Evolutionary conservation across 108 stramenopile species (phyloP).

Genomic region (Cyclostephanos invisitatus): DNA sequence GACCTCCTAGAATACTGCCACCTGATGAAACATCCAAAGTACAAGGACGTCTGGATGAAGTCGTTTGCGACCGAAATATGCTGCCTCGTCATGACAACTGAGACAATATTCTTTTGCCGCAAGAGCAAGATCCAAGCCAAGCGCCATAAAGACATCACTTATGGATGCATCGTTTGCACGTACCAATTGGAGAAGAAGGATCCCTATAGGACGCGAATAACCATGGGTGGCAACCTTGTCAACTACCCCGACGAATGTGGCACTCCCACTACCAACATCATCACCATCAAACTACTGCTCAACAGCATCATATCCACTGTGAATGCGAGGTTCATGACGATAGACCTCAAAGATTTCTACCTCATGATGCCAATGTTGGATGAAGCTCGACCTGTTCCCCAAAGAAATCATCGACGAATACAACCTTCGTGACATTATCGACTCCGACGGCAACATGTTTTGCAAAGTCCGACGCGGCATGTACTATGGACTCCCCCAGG

Average conservation of each 20-base stretch:
- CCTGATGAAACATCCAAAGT: conserved; percentile 17
- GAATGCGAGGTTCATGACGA: conserved; percentile 25
- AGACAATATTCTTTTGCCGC: conserved; percentile 9
- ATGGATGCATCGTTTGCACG: conserved; percentile 24
- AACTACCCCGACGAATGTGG: conserved; percentile 13
- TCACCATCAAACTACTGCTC: conserved; percentile 25
- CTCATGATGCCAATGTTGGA: conserved; percentile 36
- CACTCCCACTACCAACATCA: conserved; percentile 41
- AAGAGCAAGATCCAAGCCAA: conserved; percentile 16
- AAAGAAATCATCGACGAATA: conserved; percentile 38
- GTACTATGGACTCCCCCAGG: conserved; percentile 47
- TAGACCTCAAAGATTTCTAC: conserved; percentile 49
- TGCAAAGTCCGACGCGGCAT: conserved; percentile 36
- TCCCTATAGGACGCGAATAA: conserved; percentile 24
- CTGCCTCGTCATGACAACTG: not conserved
- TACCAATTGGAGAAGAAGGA: conserved; percentile 25
- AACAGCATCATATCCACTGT: conserved; percentile 10
- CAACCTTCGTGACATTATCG: conserved; percentile 14
- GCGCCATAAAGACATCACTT: conserved; percentile 16
- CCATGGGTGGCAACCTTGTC: conserved; percentile 35
- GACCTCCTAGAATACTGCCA: conserved; percentile 17
- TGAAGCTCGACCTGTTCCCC: conserved; percentile 17
- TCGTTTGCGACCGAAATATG: conserved; percentile 6
- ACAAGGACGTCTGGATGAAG: not conserved
- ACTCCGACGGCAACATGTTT: conserved; percentile 16